These are phyloP conservation scores for Paxillus rubicundulus DNA, from an alignment of 768 basidiomycete genomes.

Conservation along the genomic window DNA sequence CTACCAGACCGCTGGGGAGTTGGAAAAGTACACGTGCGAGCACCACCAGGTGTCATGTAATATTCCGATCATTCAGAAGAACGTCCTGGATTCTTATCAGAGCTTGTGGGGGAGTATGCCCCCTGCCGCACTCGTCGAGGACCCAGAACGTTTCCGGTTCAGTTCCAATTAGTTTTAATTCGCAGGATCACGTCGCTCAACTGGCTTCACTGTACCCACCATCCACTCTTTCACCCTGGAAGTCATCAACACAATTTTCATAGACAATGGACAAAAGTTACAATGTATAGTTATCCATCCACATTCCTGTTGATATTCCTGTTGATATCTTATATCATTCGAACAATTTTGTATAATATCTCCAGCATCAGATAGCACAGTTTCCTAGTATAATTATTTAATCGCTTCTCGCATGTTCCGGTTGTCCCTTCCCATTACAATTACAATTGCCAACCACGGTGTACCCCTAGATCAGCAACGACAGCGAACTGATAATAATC, in stretches of 20 bases:
- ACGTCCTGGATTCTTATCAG: slow-evolving; percentile 20
- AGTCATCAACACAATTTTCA: background rate
- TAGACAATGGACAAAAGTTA: background rate
- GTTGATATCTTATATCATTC: background rate
- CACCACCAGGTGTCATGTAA: slow-evolving; percentile 4
- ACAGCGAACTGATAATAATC: background rate
- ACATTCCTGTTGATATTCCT: no score
- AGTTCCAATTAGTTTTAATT: background rate
- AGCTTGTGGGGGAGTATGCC: slow-evolving; percentile 27
- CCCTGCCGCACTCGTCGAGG: slow-evolving; percentile 4
- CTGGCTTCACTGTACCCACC: background rate
- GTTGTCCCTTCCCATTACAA: background rate
- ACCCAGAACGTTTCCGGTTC: slow-evolving; percentile 1
- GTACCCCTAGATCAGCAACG: background rate
- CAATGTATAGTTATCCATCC: background rate
- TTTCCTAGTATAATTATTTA: background rate
- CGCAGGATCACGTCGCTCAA: background rate
- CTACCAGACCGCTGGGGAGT: slow-evolving; percentile 25
- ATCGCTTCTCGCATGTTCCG: background rate
- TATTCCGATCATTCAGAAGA: slow-evolving; percentile 14
- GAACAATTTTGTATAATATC: background rate
- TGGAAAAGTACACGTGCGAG: slow-evolving; percentile 18
- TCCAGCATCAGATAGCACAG: no score
- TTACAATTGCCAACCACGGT: background rate
- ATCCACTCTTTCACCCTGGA: background rate